Base-by-base conservation (phyloP, 106 monocot species). In the Dendrobium chrysotoxum region DNA sequence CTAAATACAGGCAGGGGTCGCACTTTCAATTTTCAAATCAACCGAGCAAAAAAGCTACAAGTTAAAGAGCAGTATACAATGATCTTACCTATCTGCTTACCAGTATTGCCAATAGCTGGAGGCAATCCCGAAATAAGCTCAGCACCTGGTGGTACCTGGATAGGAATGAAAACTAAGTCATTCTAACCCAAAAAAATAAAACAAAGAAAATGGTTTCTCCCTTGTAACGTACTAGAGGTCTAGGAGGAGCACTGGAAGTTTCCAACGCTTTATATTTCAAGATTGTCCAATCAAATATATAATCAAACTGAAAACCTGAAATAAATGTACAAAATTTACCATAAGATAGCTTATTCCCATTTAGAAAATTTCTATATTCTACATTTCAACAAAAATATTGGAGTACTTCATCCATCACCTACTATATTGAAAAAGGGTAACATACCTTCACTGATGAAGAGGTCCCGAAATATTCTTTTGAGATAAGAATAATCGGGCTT, bases 211-310 rank as follows among this genome's bases (percentile, higher is more conserved):
- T 13, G 15, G 50, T 50, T 13, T 50, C 11, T 13, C 13, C 3
- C 3, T 50, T 40, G 18, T 5, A 5, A 87, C 90, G 85, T 45
- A 93, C 93, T 77, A 84, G 47, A 80, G 85, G 79, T 35, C 88
- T 88, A 30, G 91, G 84, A 86, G 50, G 50, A 50, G 50, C 50
- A 50, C 85, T 85, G 28, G 83, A 76, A 61, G 82, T 84, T 28
- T 93, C 87, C 26, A 89, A 80, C 73, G 91, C 89, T 78, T 91
- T 89, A 76, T 91, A 86, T 82, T 91, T 93, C 75, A 91, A 77
- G 54, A 90, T 90, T 31, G 90, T 90, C 90, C 90, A 90, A 76
- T 90, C 88, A 90, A 93, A 90, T 40, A 90, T 84, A 87, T 93
- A 91, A 84, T 87, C 93, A 87, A 89, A 86, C 50, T 89, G 89